Percentiles rank a stretch among this genome's conserved stretches.
These are phyloP conservation scores for Lomentospora prolificans DNA, from an alignment of 2,329 filamentous ascomycete genomes.

Conservation along the genomic window DNA sequence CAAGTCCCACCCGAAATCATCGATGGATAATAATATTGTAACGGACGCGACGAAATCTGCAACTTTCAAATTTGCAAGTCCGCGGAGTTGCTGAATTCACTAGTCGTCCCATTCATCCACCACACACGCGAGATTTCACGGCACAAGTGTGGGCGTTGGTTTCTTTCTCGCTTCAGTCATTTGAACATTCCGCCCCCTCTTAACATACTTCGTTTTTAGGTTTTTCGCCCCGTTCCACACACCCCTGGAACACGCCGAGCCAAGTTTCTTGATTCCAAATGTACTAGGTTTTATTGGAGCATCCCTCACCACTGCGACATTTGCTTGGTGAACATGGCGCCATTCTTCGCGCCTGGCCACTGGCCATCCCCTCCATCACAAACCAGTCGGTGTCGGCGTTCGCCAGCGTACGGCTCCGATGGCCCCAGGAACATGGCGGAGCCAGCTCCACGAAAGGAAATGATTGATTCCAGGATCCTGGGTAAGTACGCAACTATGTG, in stretches of 20 bases:
- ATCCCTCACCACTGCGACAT: background rate
- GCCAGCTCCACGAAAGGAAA: background rate
- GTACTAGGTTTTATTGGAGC: background rate
- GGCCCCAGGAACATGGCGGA: background rate
- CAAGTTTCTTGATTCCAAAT: background rate
- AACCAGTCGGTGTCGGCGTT: background rate
- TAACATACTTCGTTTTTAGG: too few relatives aligned
- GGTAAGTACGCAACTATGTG: background rate
- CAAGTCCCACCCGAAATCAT: constrained; percentile 1
- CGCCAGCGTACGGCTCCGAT: background rate
- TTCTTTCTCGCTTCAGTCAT: background rate
- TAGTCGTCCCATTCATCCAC: background rate
- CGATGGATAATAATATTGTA: background rate
- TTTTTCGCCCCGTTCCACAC: background rate
- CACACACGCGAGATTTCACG: background rate
- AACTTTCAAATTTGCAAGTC: background rate
- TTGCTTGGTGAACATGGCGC: background rate
- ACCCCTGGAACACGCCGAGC: background rate
- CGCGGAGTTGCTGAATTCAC: background rate
- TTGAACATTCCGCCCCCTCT: too few relatives aligned
- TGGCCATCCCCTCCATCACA: background rate
- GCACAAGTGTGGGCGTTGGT: background rate
- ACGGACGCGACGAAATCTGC: background rate
- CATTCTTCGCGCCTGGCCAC: background rate
- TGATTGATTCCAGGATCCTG: background rate